phyloP scores from a whole-genome alignment of 306 rosid genomes.

The Vigna mungo region DNA sequence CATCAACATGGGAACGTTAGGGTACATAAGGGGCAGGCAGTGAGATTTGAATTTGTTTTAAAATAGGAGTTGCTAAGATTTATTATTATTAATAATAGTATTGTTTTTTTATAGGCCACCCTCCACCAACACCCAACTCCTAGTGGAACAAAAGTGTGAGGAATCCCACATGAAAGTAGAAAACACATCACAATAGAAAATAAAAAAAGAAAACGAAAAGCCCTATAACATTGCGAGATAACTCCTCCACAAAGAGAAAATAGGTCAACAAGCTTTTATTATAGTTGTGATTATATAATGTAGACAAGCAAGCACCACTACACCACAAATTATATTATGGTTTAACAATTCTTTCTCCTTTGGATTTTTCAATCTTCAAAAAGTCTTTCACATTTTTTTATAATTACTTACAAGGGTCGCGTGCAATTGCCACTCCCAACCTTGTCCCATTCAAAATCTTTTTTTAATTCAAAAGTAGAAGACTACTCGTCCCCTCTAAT shows the following conservation, averaged over 20 bases:
- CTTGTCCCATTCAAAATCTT: constrained; percentile 42
- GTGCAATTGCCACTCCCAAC: constrained; percentile 53
- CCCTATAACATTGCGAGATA: constrained; percentile 43
- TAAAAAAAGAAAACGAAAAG: constrained; percentile 30
- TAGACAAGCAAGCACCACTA: constrained; percentile 51
- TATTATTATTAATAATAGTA: neutral
- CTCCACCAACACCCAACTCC: constrained; percentile 48
- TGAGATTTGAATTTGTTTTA: constrained; percentile 23
- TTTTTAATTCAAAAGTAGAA: constrained; percentile 48
- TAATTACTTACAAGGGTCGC: constrained; percentile 48
- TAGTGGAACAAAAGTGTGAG: constrained; percentile 49
- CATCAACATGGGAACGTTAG: constrained; percentile 41
- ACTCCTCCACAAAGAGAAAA: constrained; percentile 48
- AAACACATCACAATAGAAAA: constrained; percentile 39
- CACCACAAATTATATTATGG: constrained; percentile 46
- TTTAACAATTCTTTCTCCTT: constrained; percentile 45
- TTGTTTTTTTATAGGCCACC: constrained; percentile 20
- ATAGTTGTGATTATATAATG: constrained; percentile 41
- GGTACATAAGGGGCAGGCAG: constrained; percentile 30
- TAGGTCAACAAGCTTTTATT: constrained; percentile 46
- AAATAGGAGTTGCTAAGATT: constrained; percentile 19
- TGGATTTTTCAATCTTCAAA: constrained; percentile 47
- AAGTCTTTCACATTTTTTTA: constrained; percentile 36
- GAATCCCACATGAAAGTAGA: constrained; percentile 48
- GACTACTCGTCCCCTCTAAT: constrained; percentile 48